Percentiles rank a stretch among this genome's conserved stretches.
phyloP scores from a whole-genome alignment of 2,329 filamentous ascomycete species.

The Parastagonospora avenae region DNA sequence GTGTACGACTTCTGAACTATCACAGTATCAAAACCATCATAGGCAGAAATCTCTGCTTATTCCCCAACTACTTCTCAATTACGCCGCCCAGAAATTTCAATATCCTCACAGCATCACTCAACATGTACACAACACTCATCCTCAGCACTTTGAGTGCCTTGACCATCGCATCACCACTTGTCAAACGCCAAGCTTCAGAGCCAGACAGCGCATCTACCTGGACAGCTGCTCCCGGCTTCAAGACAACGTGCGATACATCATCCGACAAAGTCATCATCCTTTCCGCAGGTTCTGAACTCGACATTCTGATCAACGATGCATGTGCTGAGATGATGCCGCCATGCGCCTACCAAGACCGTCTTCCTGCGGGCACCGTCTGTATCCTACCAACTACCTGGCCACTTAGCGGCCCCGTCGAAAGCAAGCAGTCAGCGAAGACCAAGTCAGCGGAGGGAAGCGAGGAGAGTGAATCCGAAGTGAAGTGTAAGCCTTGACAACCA shows the following conservation, averaged over 20 bases:
- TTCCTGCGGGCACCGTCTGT: conserved; percentile 20
- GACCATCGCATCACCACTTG: neutral
- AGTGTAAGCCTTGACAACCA: conserved; percentile 17
- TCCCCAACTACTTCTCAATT: too few relatives aligned
- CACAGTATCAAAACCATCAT: too few relatives aligned
- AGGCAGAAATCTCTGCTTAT: too few relatives aligned
- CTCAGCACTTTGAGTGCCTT: neutral
- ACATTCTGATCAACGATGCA: conserved; percentile 27
- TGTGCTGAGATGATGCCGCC: conserved; percentile 35
- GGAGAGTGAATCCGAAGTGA: conserved; percentile 21
- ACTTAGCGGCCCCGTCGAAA: conserved; percentile 22
- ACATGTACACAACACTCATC: neutral
- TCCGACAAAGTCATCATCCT: conserved; percentile 28
- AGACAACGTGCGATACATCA: conserved; percentile 21
- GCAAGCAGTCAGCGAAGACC: conserved; percentile 23
- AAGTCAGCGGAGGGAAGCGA: conserved; percentile 17
- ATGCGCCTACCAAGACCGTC: conserved; percentile 29
- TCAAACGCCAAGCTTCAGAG: neutral
- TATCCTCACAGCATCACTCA: neutral
- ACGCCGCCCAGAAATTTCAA: too few relatives aligned
- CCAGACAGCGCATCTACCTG: conserved; percentile 17
- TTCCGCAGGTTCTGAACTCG: conserved; percentile 22
- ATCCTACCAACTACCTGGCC: conserved; percentile 19
- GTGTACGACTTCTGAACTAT: too few relatives aligned
- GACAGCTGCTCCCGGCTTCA: conserved; percentile 19